A percentile compares a stretch with the other conserved stretches of the same genome.
These are phyloP conservation scores for Lipomyces mesembrius DNA, from an alignment of 805 yeast genomes.

Conservation along the genomic window DNA sequence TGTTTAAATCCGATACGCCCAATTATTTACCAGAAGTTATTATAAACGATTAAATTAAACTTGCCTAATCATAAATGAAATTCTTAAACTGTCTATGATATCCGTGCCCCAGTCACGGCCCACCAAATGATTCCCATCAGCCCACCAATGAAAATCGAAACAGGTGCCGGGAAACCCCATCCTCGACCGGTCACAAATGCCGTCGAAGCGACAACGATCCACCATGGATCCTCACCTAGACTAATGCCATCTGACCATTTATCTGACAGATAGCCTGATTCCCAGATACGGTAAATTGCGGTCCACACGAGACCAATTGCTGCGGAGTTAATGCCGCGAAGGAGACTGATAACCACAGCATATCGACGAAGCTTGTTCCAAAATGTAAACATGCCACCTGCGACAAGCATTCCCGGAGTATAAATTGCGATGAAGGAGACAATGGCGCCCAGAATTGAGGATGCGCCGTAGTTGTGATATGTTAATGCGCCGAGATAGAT, in stretches of 20 bases:
- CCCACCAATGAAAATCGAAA: constrained; percentile 29
- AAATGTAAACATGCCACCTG: constrained; percentile 36
- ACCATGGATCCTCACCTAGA: constrained; percentile 34
- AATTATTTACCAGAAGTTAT: no score
- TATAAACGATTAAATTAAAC: background rate
- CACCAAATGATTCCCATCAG: constrained; percentile 33
- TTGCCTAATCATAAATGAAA: background rate
- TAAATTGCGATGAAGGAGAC: constrained; percentile 32
- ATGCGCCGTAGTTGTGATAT: constrained; percentile 27
- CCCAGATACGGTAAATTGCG: constrained; percentile 36
- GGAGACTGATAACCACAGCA: constrained; percentile 18
- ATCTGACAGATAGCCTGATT: constrained; percentile 26
- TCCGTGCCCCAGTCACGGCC: constrained; percentile 16
- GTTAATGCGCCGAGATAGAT: constrained; percentile 35
- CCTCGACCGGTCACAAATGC: constrained; percentile 28
- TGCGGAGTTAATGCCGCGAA: constrained; percentile 34
- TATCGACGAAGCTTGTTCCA: constrained; percentile 34
- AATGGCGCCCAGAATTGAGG: constrained; percentile 22
- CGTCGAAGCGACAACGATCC: constrained; percentile 30
- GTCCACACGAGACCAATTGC: constrained; percentile 35
- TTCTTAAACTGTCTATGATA: background rate
- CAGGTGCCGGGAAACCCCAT: constrained; percentile 29
- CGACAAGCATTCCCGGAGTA: constrained; percentile 33
- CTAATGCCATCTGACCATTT: constrained; percentile 16
- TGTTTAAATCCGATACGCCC: background rate